Base-by-base conservation (phyloP, 768 basidiomycete species). In the Tricholoma furcatifolium region DNA sequence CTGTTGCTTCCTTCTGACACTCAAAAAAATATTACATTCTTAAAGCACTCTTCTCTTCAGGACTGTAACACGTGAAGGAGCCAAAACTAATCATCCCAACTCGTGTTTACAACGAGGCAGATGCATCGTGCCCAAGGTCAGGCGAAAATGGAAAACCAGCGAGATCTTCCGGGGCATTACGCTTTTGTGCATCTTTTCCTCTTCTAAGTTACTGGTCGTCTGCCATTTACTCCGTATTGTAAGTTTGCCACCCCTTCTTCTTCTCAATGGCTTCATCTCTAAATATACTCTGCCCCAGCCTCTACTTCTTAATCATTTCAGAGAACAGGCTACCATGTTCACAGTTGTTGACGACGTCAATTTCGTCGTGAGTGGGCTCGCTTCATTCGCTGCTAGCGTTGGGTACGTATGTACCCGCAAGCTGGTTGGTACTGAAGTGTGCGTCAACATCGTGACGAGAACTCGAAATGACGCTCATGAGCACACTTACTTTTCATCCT, bases 361-460 rank as follows among this genome's bases (percentile, higher is more conserved):
- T 65, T 71, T 81, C 53, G 76, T 81, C 24, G 74, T 81, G 50
- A 79, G 75, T 47, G 79, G 81, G 55, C 70, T 84, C 51, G 81
- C 82, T 27, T 82, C 82, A 14, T 75, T 83, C 57, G 81, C 82
- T 49, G 82, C 81, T 7, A 80, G 79, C 12, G 74, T 83, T 21
- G 80, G 82, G 45, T 84, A 83, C 57, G 79, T 80, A 3, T 82
- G 73, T 55, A 68, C 76, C 18, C 77, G 81, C 46, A 77, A 75
- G 51, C 60, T 68, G 42, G 60, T 57, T 38, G 10, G 40, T 14
- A 42, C 60, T 20, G 66, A 63, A 60, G 61, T 62, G 71, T 71
- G 62, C 54, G 68, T 66, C 56, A 53, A 51, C 34, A 40, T 48
- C 47, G 31, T 48, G 43, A 27, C 27, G 27, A 27, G 27, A 27